Percentiles rank a stretch among this genome's conserved stretches.
Evolutionary conservation across 2,329 filamentous ascomycete genomes (phyloP).

Genomic region (Trichoderma arundinaceum): DNA sequence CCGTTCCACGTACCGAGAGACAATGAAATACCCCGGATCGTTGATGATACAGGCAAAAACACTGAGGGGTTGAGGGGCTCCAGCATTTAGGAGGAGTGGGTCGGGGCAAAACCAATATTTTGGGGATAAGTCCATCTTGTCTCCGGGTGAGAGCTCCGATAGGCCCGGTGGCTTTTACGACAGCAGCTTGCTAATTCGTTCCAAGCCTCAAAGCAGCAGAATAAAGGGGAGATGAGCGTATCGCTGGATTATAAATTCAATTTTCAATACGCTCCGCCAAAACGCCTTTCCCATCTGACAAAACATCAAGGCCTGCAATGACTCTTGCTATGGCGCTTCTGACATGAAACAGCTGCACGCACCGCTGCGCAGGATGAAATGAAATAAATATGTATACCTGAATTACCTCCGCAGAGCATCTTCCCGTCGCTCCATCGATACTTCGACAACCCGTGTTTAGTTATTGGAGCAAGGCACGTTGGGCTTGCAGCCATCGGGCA

Average conservation of each 20-base stretch:
- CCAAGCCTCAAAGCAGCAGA: background rate
- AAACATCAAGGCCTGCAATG: background rate
- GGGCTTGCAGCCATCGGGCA: conserved; percentile 18
- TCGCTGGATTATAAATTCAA: conserved; percentile 1
- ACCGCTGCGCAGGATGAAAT: background rate
- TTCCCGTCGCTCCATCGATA: background rate
- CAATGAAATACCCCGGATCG: background rate
- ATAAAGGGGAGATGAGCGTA: background rate
- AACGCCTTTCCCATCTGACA: conserved; percentile 22
- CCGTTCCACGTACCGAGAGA: background rate
- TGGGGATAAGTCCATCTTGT: background rate
- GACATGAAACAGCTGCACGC: background rate
- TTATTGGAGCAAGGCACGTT: background rate
- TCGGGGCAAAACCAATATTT: background rate
- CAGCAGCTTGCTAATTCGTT: background rate
- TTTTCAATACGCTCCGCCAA: background rate
- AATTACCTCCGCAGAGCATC: background rate
- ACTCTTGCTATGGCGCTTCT: too few relatives aligned
- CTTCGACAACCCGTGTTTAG: background rate
- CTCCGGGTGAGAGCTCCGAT: background rate
- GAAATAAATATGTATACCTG: conserved; percentile 2
- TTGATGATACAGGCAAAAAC: background rate
- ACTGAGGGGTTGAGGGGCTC: conserved; percentile 1
- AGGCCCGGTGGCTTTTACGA: conserved; percentile 5
- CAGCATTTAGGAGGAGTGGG: background rate